Conservation (phyloP, 139 green algal species). For the Deuterostichococcus epilithicus region DNA sequence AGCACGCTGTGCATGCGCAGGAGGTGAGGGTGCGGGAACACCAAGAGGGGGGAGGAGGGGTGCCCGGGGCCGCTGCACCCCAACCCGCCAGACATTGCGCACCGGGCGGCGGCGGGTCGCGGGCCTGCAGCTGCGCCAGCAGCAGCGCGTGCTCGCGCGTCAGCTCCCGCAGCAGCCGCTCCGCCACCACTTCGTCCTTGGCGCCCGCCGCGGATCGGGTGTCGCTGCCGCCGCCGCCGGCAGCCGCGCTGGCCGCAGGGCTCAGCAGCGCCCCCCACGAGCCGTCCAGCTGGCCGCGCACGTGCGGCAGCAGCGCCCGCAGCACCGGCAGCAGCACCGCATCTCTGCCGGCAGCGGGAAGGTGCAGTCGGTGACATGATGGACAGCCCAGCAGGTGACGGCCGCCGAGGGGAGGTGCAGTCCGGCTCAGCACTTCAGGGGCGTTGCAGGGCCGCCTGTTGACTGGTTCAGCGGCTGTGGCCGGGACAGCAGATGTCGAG, state of each 20-base stretch:
- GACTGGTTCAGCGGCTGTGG: not conserved
- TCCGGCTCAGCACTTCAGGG: constrained; percentile 46
- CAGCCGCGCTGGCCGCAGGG: not conserved
- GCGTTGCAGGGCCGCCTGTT: not conserved
- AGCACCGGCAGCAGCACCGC: not conserved
- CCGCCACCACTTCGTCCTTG: constrained; percentile 50
- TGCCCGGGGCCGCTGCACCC: no score
- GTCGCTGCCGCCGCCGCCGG: not conserved
- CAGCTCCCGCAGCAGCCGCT: constrained; percentile 62
- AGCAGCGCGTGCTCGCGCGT: constrained; percentile 61
- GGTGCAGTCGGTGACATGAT: not conserved
- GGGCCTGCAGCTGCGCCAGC: constrained; percentile 27
- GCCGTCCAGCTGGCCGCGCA: not conserved
- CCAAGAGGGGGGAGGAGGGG: no score
- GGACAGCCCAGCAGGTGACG: not conserved
- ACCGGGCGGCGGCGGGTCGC: not conserved
- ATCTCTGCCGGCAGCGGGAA: not conserved
- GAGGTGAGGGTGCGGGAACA: not conserved
- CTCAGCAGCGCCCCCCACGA: not conserved
- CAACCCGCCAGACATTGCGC: not conserved
- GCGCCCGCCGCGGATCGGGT: constrained; percentile 19
- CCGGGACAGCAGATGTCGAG: not conserved
- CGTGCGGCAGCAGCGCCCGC: not conserved
- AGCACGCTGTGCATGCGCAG: not conserved
- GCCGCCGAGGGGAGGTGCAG: constrained; percentile 37